phyloP scores from a whole-genome alignment of 768 basidiomycete genomes.

The Macrolepiota dolichaula region DNA sequence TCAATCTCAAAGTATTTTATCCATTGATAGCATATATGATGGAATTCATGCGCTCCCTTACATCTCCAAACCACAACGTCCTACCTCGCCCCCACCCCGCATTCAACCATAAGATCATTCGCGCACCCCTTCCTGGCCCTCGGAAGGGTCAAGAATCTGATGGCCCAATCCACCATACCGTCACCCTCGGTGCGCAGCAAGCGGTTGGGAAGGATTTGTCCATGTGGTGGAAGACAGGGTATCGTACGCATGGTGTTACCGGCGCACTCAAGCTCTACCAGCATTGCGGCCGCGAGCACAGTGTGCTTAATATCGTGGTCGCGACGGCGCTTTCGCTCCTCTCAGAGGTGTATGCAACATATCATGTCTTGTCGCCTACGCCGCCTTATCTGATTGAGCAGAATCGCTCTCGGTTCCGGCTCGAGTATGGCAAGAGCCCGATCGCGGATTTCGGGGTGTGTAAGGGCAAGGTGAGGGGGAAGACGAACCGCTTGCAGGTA shows the following conservation, averaged over 20 bases:
- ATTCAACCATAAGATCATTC: constrained; percentile 24
- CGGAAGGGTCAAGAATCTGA: neutral
- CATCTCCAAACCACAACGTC: constrained; percentile 11
- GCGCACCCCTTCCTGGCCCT: constrained; percentile 17
- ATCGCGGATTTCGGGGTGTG: constrained; percentile 45
- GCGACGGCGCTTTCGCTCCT: constrained; percentile 31
- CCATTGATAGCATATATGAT: constrained; percentile 27
- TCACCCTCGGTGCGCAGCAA: constrained; percentile 27
- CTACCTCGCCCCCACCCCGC: constrained; percentile 17
- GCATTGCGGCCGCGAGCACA: constrained; percentile 28
- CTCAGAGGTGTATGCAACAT: constrained; percentile 29
- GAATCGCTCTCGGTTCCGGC: constrained; percentile 21
- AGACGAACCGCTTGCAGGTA: constrained; percentile 1
- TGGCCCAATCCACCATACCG: neutral
- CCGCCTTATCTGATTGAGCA: neutral
- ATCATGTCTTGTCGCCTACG: neutral
- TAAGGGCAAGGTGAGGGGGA: constrained; percentile 30
- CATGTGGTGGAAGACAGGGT: neutral
- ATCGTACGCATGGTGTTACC: neutral
- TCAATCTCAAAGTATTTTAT: constrained; percentile 31
- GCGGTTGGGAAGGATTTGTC: constrained; percentile 9
- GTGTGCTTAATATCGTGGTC: constrained; percentile 28
- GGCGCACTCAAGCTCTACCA: constrained; percentile 16
- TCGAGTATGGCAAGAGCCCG: constrained; percentile 33
- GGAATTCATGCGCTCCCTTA: constrained; percentile 19